These are phyloP conservation scores for Claviceps pusilla DNA, from an alignment of 2,329 filamentous ascomycete genomes.

Conservation along the genomic window DNA sequence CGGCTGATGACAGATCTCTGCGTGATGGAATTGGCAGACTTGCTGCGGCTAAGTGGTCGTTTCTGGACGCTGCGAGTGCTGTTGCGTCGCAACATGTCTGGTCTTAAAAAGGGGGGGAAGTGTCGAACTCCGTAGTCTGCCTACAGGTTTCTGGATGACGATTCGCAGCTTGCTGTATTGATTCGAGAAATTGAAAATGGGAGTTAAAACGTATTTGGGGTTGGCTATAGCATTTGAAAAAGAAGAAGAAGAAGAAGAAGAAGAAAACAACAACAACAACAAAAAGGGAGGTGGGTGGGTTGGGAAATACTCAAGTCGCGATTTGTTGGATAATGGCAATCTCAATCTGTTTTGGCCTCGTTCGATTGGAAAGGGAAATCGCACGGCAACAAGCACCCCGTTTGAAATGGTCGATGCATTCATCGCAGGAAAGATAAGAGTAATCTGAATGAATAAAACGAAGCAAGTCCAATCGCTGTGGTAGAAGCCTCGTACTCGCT, in stretches of 20 bases:
- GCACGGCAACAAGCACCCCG: background rate
- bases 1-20: slow-evolving; percentile 25
- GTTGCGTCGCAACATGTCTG: slow-evolving; percentile 34
- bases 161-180: background rate
- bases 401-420: background rate
- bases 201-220: background rate
- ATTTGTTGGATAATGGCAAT: background rate
- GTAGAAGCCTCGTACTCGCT: background rate
- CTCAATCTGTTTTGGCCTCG: background rate
- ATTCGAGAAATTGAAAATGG: slow-evolving; percentile 1
- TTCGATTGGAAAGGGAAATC: background rate
- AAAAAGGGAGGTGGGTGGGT: background rate
- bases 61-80: slow-evolving; percentile 27
- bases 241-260: background rate
- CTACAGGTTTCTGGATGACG: background rate
- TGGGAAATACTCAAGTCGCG: background rate
- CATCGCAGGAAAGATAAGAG: background rate
- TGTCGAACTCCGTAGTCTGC: background rate
- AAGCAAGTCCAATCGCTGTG: background rate
- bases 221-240: background rate
- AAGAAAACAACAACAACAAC: too few species aligned
- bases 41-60: slow-evolving; percentile 33
- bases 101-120: too few species aligned
- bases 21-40: slow-evolving; percentile 33
- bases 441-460: background rate